phyloP scores from a whole-genome alignment of 306 rosid genomes.

The Malus orientalis region DNA sequence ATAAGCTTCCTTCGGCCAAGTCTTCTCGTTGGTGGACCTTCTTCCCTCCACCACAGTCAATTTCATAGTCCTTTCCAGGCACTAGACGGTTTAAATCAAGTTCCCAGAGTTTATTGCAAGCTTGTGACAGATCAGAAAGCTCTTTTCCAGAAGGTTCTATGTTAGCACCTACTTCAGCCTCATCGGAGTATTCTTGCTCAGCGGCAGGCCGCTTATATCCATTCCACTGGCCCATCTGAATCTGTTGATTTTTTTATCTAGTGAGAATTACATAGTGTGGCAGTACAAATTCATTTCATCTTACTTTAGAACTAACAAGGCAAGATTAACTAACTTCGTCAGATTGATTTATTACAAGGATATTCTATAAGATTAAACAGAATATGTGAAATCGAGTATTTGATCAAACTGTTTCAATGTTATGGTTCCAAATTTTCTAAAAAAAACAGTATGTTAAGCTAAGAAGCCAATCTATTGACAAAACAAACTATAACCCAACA shows the following conservation, averaged over 20 bases:
- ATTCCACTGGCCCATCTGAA: slow-evolving; percentile 61
- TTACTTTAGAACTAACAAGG: background rate
- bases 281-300: background rate
- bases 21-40: slow-evolving; percentile 61
- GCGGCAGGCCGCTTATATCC: slow-evolving; percentile 53
- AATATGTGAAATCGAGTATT: background rate
- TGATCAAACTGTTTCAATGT: background rate
- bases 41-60: slow-evolving; percentile 94
- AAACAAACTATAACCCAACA: background rate
- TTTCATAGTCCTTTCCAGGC: slow-evolving; percentile 83
- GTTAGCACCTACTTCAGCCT: slow-evolving; percentile 38
- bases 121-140: slow-evolving; percentile 63
- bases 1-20: slow-evolving; percentile 68
- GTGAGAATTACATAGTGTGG: background rate
- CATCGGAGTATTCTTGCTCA: slow-evolving; percentile 75
- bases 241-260: slow-evolving; percentile 33
- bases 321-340: background rate
- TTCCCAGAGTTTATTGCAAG: slow-evolving; percentile 82
- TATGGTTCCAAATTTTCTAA: background rate
- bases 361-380: too few species aligned
- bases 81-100: slow-evolving; percentile 69
- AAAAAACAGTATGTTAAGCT: background rate
- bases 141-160: slow-evolving; percentile 64
- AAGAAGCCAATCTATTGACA: background rate
- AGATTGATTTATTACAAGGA: background rate